Evolutionary conservation across 257 asterid genomes (phyloP).

Genomic region (Solanum sejunctum): DNA sequence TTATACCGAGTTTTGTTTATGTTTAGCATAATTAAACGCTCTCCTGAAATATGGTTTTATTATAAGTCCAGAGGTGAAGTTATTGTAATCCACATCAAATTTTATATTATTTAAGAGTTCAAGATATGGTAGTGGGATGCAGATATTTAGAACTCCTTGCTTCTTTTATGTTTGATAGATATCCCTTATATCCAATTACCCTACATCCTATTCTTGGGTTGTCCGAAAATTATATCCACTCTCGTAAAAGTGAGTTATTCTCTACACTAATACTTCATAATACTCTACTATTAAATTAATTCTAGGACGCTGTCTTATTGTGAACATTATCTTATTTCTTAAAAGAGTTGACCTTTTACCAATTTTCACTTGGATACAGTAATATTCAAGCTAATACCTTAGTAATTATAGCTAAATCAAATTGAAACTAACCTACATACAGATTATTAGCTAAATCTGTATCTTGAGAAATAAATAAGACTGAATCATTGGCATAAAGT

Average conservation of each 20-base stretch:
- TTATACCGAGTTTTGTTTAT: neutral
- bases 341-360: neutral
- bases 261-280: neutral
- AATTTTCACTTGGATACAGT: neutral
- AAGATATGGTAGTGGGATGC: neutral
- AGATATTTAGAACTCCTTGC: neutral
- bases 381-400: neutral
- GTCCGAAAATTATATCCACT: neutral
- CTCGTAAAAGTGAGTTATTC: neutral
- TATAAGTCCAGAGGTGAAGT: neutral
- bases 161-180: neutral
- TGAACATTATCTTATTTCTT: neutral
- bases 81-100: neutral
- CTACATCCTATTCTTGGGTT: neutral
- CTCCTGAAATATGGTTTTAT: neutral
- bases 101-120: neutral
- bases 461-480: neutral
- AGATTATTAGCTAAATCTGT: neutral
- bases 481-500: neutral
- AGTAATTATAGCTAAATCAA: neutral
- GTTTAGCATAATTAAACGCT: neutral
- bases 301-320: neutral
- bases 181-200: neutral
- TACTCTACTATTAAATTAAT: neutral
- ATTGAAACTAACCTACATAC: neutral